A percentile compares a stretch with the other conserved stretches of the same genome.
These are phyloP conservation scores for Lachancea meyersii DNA, from an alignment of 805 yeast genomes.

Conservation along the genomic window DNA sequence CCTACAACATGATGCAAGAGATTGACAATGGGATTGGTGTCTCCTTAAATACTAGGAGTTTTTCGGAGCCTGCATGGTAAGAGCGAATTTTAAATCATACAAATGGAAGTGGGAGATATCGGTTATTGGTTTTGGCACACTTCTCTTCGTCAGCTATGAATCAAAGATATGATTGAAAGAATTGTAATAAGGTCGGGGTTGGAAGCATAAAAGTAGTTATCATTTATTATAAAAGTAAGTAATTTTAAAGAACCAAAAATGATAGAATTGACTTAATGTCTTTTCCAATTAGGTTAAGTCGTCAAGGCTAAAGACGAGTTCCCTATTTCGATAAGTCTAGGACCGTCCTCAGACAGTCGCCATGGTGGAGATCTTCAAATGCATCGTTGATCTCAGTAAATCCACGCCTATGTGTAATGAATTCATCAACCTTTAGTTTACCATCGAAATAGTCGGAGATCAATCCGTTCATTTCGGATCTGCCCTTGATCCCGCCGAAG, in stretches of 20 bases:
- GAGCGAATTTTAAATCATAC: background rate
- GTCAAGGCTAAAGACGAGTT: background rate
- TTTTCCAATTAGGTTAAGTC: too few relatives aligned
- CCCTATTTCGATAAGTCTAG: conserved; percentile 38
- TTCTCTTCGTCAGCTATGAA: background rate
- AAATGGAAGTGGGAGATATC: conserved; percentile 1
- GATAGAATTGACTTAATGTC: background rate
- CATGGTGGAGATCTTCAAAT: conserved; percentile 90
- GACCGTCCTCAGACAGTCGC: conserved; percentile 92
- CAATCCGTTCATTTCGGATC: conserved; percentile 86
- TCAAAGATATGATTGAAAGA: background rate
- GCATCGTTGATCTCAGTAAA: conserved; percentile 79
- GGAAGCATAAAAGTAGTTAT: conserved; percentile 4
- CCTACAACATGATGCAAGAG: conserved; percentile 7
- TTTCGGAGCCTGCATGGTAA: conserved; percentile 22
- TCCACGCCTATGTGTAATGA: conserved; percentile 83
- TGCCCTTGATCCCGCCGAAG: conserved; percentile 98
- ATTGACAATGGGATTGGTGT: conserved; percentile 17
- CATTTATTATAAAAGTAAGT: conserved; percentile 3
- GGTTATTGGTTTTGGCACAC: background rate
- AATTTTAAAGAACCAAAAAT: conserved; percentile 5
- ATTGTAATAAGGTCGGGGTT: conserved; percentile 6
- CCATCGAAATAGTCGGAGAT: conserved; percentile 83
- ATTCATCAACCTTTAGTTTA: conserved; percentile 83
- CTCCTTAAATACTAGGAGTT: conserved; percentile 18